These are phyloP conservation scores for Curvularia verruculosa DNA, from an alignment of 2,329 filamentous ascomycete genomes.

Conservation along the genomic window DNA sequence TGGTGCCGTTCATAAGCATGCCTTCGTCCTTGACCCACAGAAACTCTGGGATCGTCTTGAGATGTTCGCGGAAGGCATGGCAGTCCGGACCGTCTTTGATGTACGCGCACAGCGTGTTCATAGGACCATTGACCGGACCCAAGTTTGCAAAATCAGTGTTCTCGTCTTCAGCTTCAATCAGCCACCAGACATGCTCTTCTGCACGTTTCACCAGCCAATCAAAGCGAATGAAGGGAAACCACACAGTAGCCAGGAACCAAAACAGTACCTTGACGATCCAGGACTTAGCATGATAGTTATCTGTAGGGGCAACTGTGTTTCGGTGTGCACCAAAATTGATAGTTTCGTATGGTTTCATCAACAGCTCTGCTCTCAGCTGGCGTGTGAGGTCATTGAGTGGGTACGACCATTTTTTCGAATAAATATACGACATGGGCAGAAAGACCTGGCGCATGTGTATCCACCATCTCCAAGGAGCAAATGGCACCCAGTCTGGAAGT, in stretches of 20 bases:
- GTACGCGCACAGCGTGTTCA: constrained; percentile 89
- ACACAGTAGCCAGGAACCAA: constrained; percentile 78
- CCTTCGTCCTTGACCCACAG: constrained; percentile 92
- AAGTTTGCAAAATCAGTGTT: constrained; percentile 89
- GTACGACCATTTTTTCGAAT: constrained; percentile 80
- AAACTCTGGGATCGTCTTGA: constrained; percentile 82
- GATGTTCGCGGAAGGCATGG: constrained; percentile 73
- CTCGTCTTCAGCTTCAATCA: constrained; percentile 88
- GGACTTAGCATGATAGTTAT: constrained; percentile 94
- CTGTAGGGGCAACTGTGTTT: constrained; percentile 77
- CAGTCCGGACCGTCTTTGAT: constrained; percentile 81
- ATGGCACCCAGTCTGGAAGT: constrained; percentile 85
- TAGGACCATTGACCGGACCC: constrained; percentile 85
- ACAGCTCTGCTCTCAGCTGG: constrained; percentile 79
- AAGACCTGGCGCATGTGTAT: constrained; percentile 98
- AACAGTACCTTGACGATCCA: constrained; percentile 81
- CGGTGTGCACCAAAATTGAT: constrained; percentile 80
- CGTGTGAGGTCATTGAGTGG: constrained; percentile 76
- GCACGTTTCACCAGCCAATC: constrained; percentile 70
- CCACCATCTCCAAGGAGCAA: constrained; percentile 96
- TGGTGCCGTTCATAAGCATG: constrained; percentile 94
- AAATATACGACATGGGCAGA: constrained; percentile 87
- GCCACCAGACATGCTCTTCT: constrained; percentile 79
- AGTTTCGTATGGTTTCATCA: constrained; percentile 75
- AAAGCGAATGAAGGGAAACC: constrained; percentile 76